phyloP scores from a whole-genome alignment of 139 green algal species.

The Desmodesmus armatus region DNA sequence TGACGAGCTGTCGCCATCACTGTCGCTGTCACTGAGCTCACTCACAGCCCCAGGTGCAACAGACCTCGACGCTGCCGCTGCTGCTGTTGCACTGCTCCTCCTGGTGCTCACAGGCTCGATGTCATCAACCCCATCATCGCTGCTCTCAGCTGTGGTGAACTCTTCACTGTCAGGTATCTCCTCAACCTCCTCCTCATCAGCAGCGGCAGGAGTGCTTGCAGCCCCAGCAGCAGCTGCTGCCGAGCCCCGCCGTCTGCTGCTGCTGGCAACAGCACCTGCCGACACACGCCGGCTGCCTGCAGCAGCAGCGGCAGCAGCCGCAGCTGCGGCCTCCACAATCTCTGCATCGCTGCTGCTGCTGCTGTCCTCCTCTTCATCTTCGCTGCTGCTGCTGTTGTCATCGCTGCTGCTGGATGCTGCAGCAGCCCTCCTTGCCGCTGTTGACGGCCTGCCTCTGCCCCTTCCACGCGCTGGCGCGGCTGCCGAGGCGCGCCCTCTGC shows the following conservation, averaged over 20 bases:
- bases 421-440: constrained; percentile 8
- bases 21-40: neutral
- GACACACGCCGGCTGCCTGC: too few relatives aligned
- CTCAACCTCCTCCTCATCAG: neutral
- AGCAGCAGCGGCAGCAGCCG: too few relatives aligned
- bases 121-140: too few relatives aligned
- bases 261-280: neutral
- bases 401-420: neutral
- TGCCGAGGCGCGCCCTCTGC: neutral
- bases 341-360: neutral
- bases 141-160: neutral
- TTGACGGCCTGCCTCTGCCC: neutral
- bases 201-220: neutral
- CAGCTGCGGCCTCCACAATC: too few relatives aligned
- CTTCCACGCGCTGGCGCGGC: neutral
- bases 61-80: neutral
- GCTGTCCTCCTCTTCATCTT: neutral
- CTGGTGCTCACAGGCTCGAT: too few relatives aligned
- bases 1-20: neutral
- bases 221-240: neutral
- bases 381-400: neutral
- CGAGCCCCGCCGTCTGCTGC: neutral
- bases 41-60: neutral
- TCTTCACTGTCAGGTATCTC: neutral
- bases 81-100: neutral